Base-by-base conservation (phyloP, 305 asterid genomes). In the Stenogyne calaminthoides region DNA sequence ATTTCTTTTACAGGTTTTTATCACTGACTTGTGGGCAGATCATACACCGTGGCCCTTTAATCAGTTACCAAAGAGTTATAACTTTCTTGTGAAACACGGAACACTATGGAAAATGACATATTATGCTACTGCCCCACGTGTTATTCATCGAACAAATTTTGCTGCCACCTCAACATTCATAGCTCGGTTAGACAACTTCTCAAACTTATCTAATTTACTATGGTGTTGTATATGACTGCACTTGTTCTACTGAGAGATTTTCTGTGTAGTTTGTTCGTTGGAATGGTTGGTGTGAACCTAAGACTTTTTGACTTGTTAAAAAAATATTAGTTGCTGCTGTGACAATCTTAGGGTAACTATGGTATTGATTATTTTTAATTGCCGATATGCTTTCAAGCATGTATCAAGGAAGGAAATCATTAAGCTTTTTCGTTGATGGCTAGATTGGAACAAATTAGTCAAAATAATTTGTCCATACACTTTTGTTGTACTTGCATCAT, bases 21-120 rank as follows among this genome's bases (percentile, higher is more conserved):
- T 94, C 76, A 88, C 96, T 79, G 99, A 94, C 77, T 86, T 94
- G 75, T 94, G 99, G 99, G 78, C 98, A 32, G 98, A 94, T 76
- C 99, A 94, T 44, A 94, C 99, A 9, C 99, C 99, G 6, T 95
- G 99, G 99, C 99, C 99, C 52, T 95, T 95, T 78, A 95, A 95
- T 84, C 99, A 95, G 83, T 74, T 95, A 77, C 98, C 99, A 2
- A 89, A 85, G 84, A 95, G 97, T 80, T 95, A 95, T 72, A 95
- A 90, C 82, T 95, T 95, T 83, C 92, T 95, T 52, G 99, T 95
- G 76, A 95, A 95, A 83, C 98, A 95, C 64, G 97, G 96, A 6
- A 75, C 92, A 49, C 77, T 95, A 68, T 95, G 99, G 99, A 92
- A 74, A 79, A 85, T 95, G 96, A 74, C 99, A 34, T 95, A 95